phyloP scores from a whole-genome alignment of 2,329 filamentous ascomycete genomes.

The Claviceps pusilla region DNA sequence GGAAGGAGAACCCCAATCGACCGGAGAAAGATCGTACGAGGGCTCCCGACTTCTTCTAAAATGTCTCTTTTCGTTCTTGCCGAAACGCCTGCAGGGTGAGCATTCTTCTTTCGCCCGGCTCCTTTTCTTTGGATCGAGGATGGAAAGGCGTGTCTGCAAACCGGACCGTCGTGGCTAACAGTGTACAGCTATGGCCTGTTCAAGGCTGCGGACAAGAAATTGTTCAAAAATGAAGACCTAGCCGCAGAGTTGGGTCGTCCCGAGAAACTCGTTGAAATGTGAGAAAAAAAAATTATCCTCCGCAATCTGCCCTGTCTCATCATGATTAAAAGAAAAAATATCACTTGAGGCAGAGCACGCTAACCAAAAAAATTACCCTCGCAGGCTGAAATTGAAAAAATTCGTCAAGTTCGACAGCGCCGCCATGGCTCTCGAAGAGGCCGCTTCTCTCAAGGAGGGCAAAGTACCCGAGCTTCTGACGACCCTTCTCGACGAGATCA shows the following conservation, averaged over 20 bases:
- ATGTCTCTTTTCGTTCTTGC: slow-evolving; percentile 89
- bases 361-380: not conserved
- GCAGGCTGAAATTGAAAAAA: slow-evolving; percentile 82
- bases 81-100: slow-evolving; percentile 73
- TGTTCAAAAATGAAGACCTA: slow-evolving; percentile 75
- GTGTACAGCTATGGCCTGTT: slow-evolving; percentile 76
- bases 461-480: slow-evolving; percentile 84
- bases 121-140: not conserved
- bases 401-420: slow-evolving; percentile 97
- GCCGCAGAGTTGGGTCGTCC: slow-evolving; percentile 59
- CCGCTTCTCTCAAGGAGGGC: slow-evolving; percentile 74
- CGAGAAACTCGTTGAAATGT: slow-evolving; percentile 77
- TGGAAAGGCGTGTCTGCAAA: not conserved
- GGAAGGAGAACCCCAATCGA: slow-evolving; percentile 20
- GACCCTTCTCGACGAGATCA: slow-evolving; percentile 71
- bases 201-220: slow-evolving; percentile 97
- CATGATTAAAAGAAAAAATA: not conserved
- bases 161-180: slow-evolving; percentile 15
- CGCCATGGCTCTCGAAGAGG: slow-evolving; percentile 77
- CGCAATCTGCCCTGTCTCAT: not conserved
- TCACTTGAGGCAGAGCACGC: not conserved
- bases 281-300: slow-evolving; percentile 22
- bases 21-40: slow-evolving; percentile 17
- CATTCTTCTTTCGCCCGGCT: slow-evolving; percentile 9
- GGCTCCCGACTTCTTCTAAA: slow-evolving; percentile 22